Base-by-base conservation (phyloP, 768 basidiomycete species). In the Boletus eberwhitei region DNA sequence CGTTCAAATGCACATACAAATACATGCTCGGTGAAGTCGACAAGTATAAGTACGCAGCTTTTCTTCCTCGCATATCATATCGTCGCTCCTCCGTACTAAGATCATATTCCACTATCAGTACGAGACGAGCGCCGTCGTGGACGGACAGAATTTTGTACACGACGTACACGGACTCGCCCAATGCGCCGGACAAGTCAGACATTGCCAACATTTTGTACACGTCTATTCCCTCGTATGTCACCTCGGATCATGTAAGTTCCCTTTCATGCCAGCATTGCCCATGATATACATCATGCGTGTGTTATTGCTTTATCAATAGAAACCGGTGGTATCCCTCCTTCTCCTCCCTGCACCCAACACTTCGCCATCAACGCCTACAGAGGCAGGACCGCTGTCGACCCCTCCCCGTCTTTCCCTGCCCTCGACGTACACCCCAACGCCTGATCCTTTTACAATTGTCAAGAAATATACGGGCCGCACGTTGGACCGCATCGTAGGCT, bases 1-100 rank as follows among this genome's bases (percentile, higher is more conserved):
- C 76, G 52, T 96, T 96, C 76, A 91, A 93, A 53, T 90, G 90
- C 68, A 93, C 87, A 40, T 98, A 96, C 64, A 97, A 97, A 70
- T 93, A 91, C 65, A 68, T 79, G 48, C 75, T 93, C 12, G 92
- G 92, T 12, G 81, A 88, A 64, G 84, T 91, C 21, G 90, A 94
- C 64, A 82, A 83, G 59, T 97, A 93, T 73, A 84, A 79, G 89
- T 90, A 55, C 22, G 81, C 68, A 0, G 11, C 9, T 47, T 35
- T 53, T 52, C 32, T 48, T 36, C 40, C 46, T 19, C 19, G 8
- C n/a, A 26, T 26, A 44, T 45, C n/a, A 26, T 26, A 44, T 45
- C 16, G 16, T 47, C 26, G 8, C 17, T 22, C n/a, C 26, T 38
- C 34, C 8, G 36, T 54, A 51, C 48, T 55, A 13, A 61, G 32